Evolutionary conservation across 495 filamentous ascomycete species (phyloP).

Genomic region (Bryoglossum gracile): DNA sequence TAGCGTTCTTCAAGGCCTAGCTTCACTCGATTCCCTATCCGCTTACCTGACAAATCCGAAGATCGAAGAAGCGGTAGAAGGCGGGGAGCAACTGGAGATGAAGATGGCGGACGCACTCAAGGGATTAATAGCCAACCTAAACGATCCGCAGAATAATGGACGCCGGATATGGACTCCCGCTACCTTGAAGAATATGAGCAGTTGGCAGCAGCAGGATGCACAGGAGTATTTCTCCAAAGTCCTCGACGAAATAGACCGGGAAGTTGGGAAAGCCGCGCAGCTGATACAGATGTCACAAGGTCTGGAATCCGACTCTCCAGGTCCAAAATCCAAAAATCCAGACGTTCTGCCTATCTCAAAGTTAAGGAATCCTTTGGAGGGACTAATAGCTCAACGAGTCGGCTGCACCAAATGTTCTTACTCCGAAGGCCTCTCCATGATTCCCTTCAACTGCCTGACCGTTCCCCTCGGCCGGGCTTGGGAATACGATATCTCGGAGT

Average conservation of each 20-base stretch:
- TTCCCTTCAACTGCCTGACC: slow-evolving; percentile 91
- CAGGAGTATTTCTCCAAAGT: slow-evolving; percentile 96
- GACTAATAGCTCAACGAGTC: slow-evolving; percentile 80
- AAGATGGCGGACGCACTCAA: slow-evolving; percentile 46
- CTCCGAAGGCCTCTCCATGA: slow-evolving; percentile 78
- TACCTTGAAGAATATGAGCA: slow-evolving; percentile 78
- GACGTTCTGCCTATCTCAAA: slow-evolving; percentile 2
- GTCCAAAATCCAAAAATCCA: slow-evolving; percentile 20
- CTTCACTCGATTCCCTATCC: slow-evolving; percentile 61
- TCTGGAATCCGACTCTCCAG: slow-evolving; percentile 25
- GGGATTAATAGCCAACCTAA: slow-evolving; percentile 58
- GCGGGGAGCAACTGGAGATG: slow-evolving; percentile 35
- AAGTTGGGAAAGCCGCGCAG: slow-evolving; percentile 36
- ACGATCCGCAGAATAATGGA: slow-evolving; percentile 58
- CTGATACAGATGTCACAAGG: slow-evolving; percentile 23
- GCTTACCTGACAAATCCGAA: slow-evolving; percentile 37
- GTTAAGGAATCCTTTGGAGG: slow-evolving; percentile 65
- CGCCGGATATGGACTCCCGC: slow-evolving; percentile 68
- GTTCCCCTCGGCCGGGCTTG: slow-evolving; percentile 58
- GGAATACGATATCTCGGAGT: slow-evolving; percentile 62
- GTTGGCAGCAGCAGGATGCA: slow-evolving; percentile 95
- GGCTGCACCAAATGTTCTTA: slow-evolving; percentile 81
- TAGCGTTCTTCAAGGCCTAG: slow-evolving; percentile 81
- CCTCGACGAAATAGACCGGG: slow-evolving; percentile 78
- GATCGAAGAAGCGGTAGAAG: slow-evolving; percentile 27